Percentiles rank a stretch among this genome's conserved stretches.
Evolutionary conservation across 768 basidiomycete species (phyloP).

Genomic region (Podaxis sp.): DNA sequence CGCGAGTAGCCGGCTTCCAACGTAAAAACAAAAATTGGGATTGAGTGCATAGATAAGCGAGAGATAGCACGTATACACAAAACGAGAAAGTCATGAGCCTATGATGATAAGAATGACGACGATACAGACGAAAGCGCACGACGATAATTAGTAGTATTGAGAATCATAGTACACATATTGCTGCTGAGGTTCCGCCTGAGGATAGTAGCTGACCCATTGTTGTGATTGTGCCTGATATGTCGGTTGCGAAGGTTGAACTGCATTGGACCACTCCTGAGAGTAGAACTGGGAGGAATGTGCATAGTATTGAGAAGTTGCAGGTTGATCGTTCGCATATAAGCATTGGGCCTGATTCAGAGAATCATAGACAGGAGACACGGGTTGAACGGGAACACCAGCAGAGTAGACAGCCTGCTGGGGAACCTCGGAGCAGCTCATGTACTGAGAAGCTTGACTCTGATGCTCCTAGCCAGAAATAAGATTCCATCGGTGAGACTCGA

Average conservation of each 20-base stretch:
- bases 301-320: background rate
- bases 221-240: background rate
- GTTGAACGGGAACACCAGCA: background rate
- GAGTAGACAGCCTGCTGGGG: background rate
- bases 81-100: background rate
- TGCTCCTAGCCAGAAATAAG: background rate
- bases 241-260: background rate
- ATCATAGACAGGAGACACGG: background rate
- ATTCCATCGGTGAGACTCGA: too few relatives aligned
- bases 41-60: background rate
- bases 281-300: slow-evolving; percentile 1
- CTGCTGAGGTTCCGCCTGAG: slow-evolving; percentile 2
- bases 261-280: background rate
- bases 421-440: background rate
- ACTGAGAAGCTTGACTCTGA: background rate
- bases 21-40: background rate
- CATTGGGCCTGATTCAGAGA: background rate
- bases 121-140: background rate
- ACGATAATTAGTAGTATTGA: slow-evolving; percentile 5
- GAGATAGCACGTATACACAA: background rate
- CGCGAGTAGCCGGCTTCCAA: background rate
- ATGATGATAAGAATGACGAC: background rate
- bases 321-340: background rate
- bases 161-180: slow-evolving; percentile 6
- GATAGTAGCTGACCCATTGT: slow-evolving; percentile 8